These are phyloP conservation scores for Diaporthe humulicola DNA, from an alignment of 2,329 filamentous ascomycete genomes.

Conservation along the genomic window DNA sequence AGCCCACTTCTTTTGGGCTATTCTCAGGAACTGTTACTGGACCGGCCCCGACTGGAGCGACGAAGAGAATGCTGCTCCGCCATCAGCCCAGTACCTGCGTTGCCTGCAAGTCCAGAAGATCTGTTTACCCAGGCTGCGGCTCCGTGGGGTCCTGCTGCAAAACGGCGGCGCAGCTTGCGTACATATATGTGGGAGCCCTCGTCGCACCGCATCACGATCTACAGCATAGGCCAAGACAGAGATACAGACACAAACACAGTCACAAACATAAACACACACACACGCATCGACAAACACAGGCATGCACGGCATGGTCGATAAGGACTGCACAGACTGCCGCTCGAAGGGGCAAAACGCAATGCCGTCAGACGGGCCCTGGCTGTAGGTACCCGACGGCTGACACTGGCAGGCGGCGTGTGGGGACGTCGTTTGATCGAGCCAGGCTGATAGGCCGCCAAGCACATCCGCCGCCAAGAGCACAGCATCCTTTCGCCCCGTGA, in stretches of 20 bases:
- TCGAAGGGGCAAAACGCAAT: neutral
- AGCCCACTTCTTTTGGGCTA: conserved; percentile 16
- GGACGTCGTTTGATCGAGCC: conserved; percentile 18
- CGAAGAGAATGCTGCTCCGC: neutral
- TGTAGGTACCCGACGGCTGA: conserved; percentile 34
- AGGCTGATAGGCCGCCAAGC: conserved; percentile 11
- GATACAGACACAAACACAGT: neutral
- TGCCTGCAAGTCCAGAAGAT: neutral
- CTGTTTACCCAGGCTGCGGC: neutral
- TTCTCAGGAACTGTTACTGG: neutral
- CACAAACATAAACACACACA: neutral
- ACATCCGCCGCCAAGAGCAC: conserved; percentile 3
- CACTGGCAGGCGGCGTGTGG: conserved; percentile 10
- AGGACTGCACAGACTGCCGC: neutral
- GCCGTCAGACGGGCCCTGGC: neutral
- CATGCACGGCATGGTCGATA: neutral
- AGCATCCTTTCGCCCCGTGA: neutral
- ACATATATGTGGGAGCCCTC: neutral
- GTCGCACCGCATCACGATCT: conserved; percentile 4
- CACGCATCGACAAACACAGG: too few relatives aligned
- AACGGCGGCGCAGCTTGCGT: neutral
- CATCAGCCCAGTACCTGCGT: neutral
- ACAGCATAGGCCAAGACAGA: neutral
- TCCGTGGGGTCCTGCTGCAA: neutral
- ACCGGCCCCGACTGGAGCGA: neutral